phyloP scores from a whole-genome alignment of 2,329 filamentous ascomycete species.

The Cladophialophora exuberans region DNA sequence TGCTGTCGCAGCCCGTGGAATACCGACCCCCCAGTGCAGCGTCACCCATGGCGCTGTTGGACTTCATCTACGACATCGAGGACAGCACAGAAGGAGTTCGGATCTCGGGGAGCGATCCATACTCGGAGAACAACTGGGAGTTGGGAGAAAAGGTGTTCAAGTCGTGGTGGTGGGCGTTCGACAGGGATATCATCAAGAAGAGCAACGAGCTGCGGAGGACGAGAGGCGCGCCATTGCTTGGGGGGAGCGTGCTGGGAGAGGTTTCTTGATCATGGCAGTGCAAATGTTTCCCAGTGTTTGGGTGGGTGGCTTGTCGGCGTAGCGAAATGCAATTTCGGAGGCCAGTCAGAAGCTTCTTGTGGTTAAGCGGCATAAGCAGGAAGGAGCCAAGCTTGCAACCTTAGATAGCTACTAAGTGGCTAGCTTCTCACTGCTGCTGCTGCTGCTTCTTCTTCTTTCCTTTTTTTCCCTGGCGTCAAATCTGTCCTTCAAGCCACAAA shows the following conservation, averaged over 20 bases:
- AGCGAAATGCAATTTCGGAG: no score
- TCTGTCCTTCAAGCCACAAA: no score
- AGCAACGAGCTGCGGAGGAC: conserved; percentile 57
- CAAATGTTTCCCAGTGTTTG: background rate
- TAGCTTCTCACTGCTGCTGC: no score
- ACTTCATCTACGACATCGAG: conserved; percentile 62
- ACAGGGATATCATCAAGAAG: conserved; percentile 55
- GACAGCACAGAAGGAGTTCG: conserved; percentile 56
- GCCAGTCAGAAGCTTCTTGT: no score
- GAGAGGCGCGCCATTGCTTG: conserved; percentile 45
- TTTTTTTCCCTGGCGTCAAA: no score
- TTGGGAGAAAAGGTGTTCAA: conserved; percentile 62
- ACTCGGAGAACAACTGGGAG: conserved; percentile 57
- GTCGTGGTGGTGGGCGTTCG: conserved; percentile 65
- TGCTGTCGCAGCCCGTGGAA: conserved; percentile 55
- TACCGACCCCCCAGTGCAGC: conserved; percentile 53
- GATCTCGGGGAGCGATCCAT: conserved; percentile 56
- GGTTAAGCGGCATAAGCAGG: no score
- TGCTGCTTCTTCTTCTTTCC: no score
- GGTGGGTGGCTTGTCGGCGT: no score
- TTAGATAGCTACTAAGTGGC: no score
- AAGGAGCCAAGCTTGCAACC: no score
- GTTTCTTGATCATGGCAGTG: background rate
- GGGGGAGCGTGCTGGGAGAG: conserved; percentile 27
- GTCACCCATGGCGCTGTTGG: conserved; percentile 52